Base-by-base conservation (phyloP, 75 land plant species). In the Cryptomeria japonica region DNA sequence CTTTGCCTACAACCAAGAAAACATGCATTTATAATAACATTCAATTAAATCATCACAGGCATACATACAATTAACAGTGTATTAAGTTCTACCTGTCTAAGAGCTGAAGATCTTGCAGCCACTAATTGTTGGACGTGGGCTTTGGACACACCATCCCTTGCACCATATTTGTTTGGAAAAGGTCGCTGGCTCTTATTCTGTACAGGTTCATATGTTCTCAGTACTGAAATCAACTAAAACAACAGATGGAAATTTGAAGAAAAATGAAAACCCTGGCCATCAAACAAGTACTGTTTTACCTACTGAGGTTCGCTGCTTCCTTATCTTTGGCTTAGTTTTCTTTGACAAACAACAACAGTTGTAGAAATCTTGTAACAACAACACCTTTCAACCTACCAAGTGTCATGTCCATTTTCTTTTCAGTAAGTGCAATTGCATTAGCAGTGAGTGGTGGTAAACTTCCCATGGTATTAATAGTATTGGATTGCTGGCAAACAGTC, bases 391-490 rank as follows among this genome's bases (percentile, higher is more conserved):
- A 56, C 78, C 41, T 39, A 94, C 94, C 95, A 77, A 94, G 77
- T 64, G 92, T 82, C 95, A 94, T 94, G 85, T 91, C 92, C 93
- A 94, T 91, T 79, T 94, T 94, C 90, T 94, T 94, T 89, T 94
- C 95, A 7, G 95, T 94, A 8, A 94, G 87, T 32, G 93, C 94
- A 91, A 94, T 91, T 56, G 92, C 88, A 75, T 94, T 93, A 53
- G 44, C 89, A 46, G 93, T 87, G 25, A 42, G 31, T 8, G 88
- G 51, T 16, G 93, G 89, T 85, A 90, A 89, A 78, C 92, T 46
- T 13, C 92, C 93, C 95, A 94, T 94, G 5, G 39, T 37, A 37
- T 37, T 94, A 15, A n/a, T n/a, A n/a, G 39, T 15, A 77, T 77
- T 7, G 6, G 5, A 18, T 38, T 36, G 80, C 15, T 77, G 18